Base-by-base conservation (phyloP, 352 stramenopile species). In the Phytophthora melonis region DNA sequence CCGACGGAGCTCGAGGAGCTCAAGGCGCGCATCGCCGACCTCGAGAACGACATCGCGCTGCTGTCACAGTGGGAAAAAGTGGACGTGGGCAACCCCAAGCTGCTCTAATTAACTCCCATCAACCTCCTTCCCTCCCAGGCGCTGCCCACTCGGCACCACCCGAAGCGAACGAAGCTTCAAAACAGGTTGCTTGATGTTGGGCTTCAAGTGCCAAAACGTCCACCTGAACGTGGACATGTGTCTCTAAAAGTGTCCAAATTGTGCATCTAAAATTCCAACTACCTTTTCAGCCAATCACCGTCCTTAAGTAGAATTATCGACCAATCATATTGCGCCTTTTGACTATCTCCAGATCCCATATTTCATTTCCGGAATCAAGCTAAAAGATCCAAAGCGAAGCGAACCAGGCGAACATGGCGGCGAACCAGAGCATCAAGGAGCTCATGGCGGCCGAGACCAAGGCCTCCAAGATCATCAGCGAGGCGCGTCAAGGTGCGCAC, bases 381-480 rank as follows among this genome's bases (percentile, higher is more conserved):
- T 3, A 16, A 45, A 72, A 74, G 63, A 76, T 68, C 68, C 49
- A 62, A 68, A 25, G 39, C 49, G 18, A 78, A 69, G 11, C 2
- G 3, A 30, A 30, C 27, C 27, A 30, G 27, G 36, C 14, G 39
- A 45, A 45, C 39, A 96, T 96, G 89, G 86, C 89, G 50, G 84
- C 84, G 70, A 94, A 96, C 76, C 84, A 94, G 74, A 94, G 89
- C 74, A 96, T 95, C 69, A 94, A 97, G 79, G 91, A 97, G 86
- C 86, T 97, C 41, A 94, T 96, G 83, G 87, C 89, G 56, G 91
- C 91, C 63, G 91, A 97, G 84, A 93, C 84, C 55, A 97, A 96
- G 83, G 89, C 91, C n/a, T 95, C 88, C 66, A 93, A 95, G 74
- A 94, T 97, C 79, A 94, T 97, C 61, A 93, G 85, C 67, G 91